Evolutionary conservation across 2,329 filamentous ascomycete genomes (phyloP).

Genomic region (Pseudogymnoascus sp.): DNA sequence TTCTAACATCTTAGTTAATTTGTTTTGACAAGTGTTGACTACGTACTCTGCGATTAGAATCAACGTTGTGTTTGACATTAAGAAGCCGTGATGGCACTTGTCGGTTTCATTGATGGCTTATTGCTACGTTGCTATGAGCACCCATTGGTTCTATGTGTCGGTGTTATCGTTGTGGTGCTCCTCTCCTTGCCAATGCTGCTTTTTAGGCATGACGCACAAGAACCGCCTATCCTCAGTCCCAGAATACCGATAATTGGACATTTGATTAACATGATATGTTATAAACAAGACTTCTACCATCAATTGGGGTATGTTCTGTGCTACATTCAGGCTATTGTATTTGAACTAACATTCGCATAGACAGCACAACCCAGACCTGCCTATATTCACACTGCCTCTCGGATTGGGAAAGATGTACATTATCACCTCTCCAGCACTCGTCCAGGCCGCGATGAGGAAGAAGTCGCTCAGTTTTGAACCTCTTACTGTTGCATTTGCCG

Average conservation of each 20-base stretch:
- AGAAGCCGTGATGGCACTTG: neutral
- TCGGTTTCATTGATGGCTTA: neutral
- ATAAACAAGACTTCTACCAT: conserved; percentile 30
- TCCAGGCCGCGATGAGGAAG: conserved; percentile 32
- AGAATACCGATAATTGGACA: conserved; percentile 39
- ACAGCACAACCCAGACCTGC: conserved; percentile 18
- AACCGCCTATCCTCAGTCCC: conserved; percentile 35
- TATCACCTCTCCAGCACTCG: conserved; percentile 33
- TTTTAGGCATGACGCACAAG: conserved; percentile 25
- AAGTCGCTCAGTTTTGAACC: conserved; percentile 36
- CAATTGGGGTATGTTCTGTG: conserved; percentile 30
- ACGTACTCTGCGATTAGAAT: neutral
- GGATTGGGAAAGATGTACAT: conserved; percentile 37
- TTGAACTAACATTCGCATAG: conserved; percentile 13
- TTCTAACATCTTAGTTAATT: neutral
- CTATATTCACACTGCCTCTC: conserved; percentile 38
- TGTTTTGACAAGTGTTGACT: neutral
- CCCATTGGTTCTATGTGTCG: neutral
- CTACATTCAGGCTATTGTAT: neutral
- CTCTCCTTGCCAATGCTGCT: conserved; percentile 11
- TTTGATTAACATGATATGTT: conserved; percentile 34
- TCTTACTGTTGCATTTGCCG: conserved; percentile 31
- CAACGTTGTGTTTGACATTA: neutral
- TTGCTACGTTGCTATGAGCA: neutral
- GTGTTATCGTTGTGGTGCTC: neutral